A percentile compares a stretch with the other conserved stretches of the same genome.
These are phyloP conservation scores for Dactylellina parvicollis DNA, from an alignment of 2,329 filamentous ascomycete species.

Conservation along the genomic window DNA sequence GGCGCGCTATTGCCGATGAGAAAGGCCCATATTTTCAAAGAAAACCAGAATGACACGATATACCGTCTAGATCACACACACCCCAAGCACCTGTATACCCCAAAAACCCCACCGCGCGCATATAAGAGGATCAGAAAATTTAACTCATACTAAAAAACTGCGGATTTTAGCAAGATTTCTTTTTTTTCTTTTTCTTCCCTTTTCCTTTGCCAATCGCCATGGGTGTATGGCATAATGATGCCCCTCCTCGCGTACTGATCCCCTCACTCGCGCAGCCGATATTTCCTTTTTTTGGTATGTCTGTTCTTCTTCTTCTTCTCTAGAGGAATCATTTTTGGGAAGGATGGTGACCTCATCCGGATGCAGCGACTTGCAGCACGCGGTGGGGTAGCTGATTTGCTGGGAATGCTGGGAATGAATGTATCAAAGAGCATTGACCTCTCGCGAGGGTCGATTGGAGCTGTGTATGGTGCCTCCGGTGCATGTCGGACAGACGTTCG, in stretches of 20 bases:
- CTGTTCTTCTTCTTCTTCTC: constrained; percentile 11
- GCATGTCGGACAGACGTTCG: constrained; percentile 6
- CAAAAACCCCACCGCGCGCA: not conserved
- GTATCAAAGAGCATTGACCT: not conserved
- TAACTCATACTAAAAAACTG: not conserved
- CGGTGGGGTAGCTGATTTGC: constrained; percentile 34
- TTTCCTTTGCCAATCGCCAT: constrained; percentile 22
- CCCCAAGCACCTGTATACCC: not conserved
- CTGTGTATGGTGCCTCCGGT: not conserved
- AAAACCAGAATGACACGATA: constrained; percentile 1
- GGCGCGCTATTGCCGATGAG: constrained; percentile 46
- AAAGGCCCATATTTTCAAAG: constrained; percentile 8
- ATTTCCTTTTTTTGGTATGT: not conserved
- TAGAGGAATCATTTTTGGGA: not conserved
- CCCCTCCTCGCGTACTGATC: not conserved
- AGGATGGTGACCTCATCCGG: constrained; percentile 43
- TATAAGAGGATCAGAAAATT: not conserved
- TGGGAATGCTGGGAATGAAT: constrained; percentile 20
- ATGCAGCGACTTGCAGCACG: constrained; percentile 43
- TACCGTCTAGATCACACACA: constrained; percentile 14
- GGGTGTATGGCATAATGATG: constrained; percentile 37
- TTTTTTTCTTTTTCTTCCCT: not conserved
- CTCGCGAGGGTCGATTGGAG: not conserved
- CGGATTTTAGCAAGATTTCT: constrained; percentile 29
- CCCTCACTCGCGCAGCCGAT: not conserved